Conservation (phyloP, 495 filamentous ascomycete species). For the Penicillium canescens region DNA sequence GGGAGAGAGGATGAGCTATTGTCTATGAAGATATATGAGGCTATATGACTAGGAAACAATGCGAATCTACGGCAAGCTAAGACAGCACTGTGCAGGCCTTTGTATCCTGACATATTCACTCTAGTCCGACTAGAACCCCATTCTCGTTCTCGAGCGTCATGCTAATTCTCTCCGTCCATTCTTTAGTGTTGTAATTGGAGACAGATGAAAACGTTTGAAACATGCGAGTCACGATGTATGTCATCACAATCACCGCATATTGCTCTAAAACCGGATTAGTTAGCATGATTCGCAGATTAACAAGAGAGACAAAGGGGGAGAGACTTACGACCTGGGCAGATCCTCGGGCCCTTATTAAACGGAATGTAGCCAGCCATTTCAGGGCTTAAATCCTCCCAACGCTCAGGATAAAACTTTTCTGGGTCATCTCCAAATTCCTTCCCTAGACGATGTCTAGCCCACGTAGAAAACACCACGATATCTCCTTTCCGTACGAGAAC, state of each 20-base stretch:
- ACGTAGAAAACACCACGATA: slow-evolving; percentile 16
- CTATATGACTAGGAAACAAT: no score
- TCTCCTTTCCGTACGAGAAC: slow-evolving; percentile 11
- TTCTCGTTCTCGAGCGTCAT: slow-evolving; percentile 23
- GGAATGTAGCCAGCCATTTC: slow-evolving; percentile 19
- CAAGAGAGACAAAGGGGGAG: background rate
- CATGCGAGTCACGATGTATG: slow-evolving; percentile 17
- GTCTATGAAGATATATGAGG: no score
- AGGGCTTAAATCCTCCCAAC: slow-evolving; percentile 13
- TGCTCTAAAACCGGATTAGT: background rate
- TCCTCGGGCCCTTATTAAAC: slow-evolving; percentile 20
- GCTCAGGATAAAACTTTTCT: slow-evolving; percentile 17
- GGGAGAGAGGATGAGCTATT: no score
- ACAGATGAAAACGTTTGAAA: slow-evolving; percentile 17
- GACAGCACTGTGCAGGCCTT: no score
- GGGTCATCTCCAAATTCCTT: slow-evolving; percentile 9
- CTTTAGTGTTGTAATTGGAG: slow-evolving; percentile 7
- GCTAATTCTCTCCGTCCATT: slow-evolving; percentile 18
- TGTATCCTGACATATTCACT: background rate
- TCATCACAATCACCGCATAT: slow-evolving; percentile 13
- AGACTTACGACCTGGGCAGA: slow-evolving; percentile 22
- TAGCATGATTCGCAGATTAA: background rate
- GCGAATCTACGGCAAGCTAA: no score
- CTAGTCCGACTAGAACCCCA: slow-evolving; percentile 11
- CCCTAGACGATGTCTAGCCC: slow-evolving; percentile 16